These are phyloP conservation scores for Aegle marmelos DNA, from an alignment of 345 rosid genomes.

Conservation along the genomic window DNA sequence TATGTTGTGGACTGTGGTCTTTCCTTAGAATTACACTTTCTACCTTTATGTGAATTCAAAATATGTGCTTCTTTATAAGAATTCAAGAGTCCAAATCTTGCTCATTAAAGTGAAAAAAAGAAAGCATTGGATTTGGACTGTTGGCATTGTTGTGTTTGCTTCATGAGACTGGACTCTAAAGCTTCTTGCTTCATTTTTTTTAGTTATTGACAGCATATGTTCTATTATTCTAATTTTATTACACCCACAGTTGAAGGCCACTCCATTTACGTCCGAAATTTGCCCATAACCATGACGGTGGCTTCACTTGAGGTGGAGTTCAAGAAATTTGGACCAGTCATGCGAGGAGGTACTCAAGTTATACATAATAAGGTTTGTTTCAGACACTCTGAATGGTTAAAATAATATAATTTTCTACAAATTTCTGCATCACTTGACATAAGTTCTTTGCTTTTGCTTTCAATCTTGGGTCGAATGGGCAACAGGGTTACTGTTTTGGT, in stretches of 20 bases:
- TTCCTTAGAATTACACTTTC: not conserved
- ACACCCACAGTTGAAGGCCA: constrained; percentile 50
- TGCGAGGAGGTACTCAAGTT: constrained; percentile 66
- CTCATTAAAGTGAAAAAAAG: not conserved
- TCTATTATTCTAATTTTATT: not conserved
- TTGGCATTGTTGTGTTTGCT: not conserved
- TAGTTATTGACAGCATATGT: not conserved
- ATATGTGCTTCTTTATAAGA: not conserved
- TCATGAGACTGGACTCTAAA: not conserved
- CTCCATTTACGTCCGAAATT: constrained; percentile 65
- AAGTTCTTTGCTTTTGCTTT: constrained; percentile 7
- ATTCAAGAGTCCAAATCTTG: not conserved
- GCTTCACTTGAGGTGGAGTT: constrained; percentile 60
- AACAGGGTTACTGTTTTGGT: constrained; percentile 74
- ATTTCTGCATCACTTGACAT: not conserved
- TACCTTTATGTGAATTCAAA: not conserved
- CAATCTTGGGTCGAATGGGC: constrained; percentile 28
- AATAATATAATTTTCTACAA: not conserved
- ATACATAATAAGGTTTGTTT: constrained; percentile 62
- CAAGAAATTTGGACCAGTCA: constrained; percentile 71
- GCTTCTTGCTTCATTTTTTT: constrained; percentile 1
- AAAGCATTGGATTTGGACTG: not conserved
- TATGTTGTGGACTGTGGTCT: not conserved
- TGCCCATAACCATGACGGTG: constrained; percentile 40
- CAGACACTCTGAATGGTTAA: constrained; percentile 1